These are phyloP conservation scores for Metschnikowia continentalis DNA, from an alignment of 805 yeast genomes.

Conservation along the genomic window DNA sequence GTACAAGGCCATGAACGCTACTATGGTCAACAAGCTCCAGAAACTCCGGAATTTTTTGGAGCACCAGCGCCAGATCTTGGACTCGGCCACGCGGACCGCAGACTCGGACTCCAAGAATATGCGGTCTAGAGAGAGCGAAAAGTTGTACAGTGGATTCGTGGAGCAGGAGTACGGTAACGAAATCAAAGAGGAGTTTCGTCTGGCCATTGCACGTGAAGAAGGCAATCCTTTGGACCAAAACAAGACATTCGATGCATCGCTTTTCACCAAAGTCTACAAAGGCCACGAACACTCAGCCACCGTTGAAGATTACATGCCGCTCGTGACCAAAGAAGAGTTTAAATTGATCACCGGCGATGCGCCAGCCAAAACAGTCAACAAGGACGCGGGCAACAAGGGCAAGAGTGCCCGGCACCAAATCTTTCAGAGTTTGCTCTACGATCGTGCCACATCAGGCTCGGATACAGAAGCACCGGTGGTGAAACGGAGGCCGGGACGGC, in stretches of 20 bases:
- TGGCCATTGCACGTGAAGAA: conserved; percentile 13
- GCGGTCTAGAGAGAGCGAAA: conserved; percentile 24
- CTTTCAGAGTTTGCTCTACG: conserved; percentile 39
- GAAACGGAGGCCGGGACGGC: conserved; percentile 37
- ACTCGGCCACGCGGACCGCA: conserved; percentile 19
- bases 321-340: conserved; percentile 35
- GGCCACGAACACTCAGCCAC: conserved; percentile 14
- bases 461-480: conserved; percentile 23
- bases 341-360: conserved; percentile 38
- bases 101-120: conserved; percentile 15
- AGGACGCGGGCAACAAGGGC: conserved; percentile 16
- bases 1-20: conserved; percentile 28
- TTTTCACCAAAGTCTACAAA: conserved; percentile 10
- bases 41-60: conserved; percentile 38
- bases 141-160: conserved; percentile 24
- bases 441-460: conserved; percentile 36
- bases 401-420: conserved; percentile 34
- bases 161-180: conserved; percentile 27
- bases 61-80: conserved; percentile 25
- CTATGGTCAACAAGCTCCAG: conserved; percentile 31
- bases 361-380: conserved; percentile 23
- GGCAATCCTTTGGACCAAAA: conserved; percentile 7
- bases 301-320: conserved; percentile 42
- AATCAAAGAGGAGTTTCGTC: conserved; percentile 26
- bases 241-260: conserved; percentile 9